A percentile compares a stretch with the other conserved stretches of the same genome.
Conservation (phyloP, 441 rosid species). For the Raphanus hybrid region DNA sequence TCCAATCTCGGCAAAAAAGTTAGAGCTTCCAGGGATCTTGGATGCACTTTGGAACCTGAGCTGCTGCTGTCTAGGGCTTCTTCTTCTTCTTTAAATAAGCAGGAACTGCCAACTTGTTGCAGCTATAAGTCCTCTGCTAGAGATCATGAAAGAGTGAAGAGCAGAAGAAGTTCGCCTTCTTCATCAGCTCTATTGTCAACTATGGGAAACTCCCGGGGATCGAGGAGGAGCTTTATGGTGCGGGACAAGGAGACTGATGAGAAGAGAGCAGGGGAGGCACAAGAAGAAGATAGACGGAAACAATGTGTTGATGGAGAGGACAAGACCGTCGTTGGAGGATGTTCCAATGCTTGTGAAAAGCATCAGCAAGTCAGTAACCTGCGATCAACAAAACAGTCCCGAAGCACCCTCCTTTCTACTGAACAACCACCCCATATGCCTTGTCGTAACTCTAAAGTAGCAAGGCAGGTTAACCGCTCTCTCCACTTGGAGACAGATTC, state of each 20-base stretch:
- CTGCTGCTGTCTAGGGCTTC: slow-evolving; percentile 2
- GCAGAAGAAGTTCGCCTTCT: slow-evolving; percentile 12
- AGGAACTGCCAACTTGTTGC: slow-evolving; percentile 42
- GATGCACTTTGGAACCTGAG: slow-evolving; percentile 45
- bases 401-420: slow-evolving; percentile 13
- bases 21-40: slow-evolving; percentile 35
- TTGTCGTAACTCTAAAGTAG: neutral
- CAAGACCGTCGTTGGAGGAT: slow-evolving; percentile 2
- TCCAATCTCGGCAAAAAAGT: slow-evolving; percentile 32
- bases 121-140: slow-evolving; percentile 43
- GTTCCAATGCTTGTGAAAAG: neutral
- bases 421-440: slow-evolving; percentile 9
- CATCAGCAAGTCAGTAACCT: slow-evolving; percentile 19
- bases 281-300: slow-evolving; percentile 23
- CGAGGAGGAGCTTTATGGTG: neutral
- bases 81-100: slow-evolving; percentile 37
- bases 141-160: slow-evolving; percentile 5
- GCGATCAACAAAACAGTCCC: slow-evolving; percentile 36
- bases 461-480: slow-evolving; percentile 19
- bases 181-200: slow-evolving; percentile 18
- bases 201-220: slow-evolving; percentile 32
- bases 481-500: slow-evolving; percentile 38
- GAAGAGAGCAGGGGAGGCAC: slow-evolving; percentile 23
- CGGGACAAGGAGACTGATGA: slow-evolving; percentile 21
- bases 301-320: slow-evolving; percentile 30